These are phyloP conservation scores for Choanephora cucurbitarum DNA, from an alignment of 371 early-diverging fungal species.

Conservation along the genomic window DNA sequence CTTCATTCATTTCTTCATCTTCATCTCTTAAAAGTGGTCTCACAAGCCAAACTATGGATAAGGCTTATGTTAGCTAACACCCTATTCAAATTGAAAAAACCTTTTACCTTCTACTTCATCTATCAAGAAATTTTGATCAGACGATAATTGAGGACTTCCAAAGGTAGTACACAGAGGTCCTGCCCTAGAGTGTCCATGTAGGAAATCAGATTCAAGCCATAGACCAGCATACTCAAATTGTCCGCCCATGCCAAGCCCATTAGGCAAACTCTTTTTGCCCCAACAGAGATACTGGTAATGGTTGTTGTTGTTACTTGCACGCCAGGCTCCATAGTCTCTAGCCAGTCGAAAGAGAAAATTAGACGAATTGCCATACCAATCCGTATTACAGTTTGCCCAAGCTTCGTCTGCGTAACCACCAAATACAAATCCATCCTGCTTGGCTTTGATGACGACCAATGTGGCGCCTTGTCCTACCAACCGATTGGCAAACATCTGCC, in stretches of 20 bases:
- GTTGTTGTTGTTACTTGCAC: conserved; percentile 56
- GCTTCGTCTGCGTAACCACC: conserved; percentile 76
- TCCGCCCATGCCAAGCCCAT: conserved; percentile 85
- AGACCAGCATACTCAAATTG: conserved; percentile 85
- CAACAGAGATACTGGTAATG: conserved; percentile 85
- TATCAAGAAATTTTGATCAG: conserved; percentile 60
- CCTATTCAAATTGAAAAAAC: too few species aligned
- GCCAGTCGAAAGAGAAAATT: conserved; percentile 63
- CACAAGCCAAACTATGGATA: conserved; percentile 76
- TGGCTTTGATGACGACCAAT: conserved; percentile 46
- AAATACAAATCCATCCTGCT: conserved; percentile 55
- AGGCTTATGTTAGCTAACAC: too few species aligned
- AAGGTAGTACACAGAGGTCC: conserved; percentile 72
- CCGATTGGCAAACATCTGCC: conserved; percentile 62
- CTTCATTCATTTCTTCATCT: conserved; percentile 49
- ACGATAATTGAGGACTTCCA: conserved; percentile 61
- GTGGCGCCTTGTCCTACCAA: conserved; percentile 55
- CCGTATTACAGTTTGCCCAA: conserved; percentile 54
- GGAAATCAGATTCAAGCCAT: conserved; percentile 73
- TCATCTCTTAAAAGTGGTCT: conserved; percentile 58
- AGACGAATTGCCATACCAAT: conserved; percentile 72
- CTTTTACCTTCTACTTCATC: conserved; percentile 72
- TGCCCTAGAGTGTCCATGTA: conserved; percentile 73
- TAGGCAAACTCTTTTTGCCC: conserved; percentile 82
- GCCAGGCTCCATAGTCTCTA: conserved; percentile 6